Conservation (phyloP, 2,329 filamentous ascomycete species). For the Paradendryphiella salina region DNA sequence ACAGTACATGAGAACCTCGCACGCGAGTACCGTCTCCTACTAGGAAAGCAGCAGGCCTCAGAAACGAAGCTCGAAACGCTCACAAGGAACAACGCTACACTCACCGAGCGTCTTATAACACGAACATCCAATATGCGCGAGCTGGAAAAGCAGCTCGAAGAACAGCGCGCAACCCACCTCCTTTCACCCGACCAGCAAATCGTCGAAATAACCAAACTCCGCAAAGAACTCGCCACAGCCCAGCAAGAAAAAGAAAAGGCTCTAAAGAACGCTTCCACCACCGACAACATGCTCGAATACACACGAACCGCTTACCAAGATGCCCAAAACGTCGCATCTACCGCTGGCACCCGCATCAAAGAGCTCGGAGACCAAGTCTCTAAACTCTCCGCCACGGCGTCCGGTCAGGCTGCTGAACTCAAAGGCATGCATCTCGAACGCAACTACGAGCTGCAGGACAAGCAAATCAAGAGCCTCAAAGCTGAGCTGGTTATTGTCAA, state of each 20-base stretch:
- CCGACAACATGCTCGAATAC: constrained; percentile 58
- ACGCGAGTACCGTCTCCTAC: constrained; percentile 21
- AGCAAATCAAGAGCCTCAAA: constrained; percentile 11
- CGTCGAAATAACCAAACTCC: constrained; percentile 29
- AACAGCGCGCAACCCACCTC: constrained; percentile 23
- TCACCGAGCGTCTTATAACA: constrained; percentile 25
- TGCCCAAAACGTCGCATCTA: constrained; percentile 18
- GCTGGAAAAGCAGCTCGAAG: constrained; percentile 22
- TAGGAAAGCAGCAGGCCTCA: constrained; percentile 21
- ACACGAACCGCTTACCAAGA: constrained; percentile 59
- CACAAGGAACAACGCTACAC: constrained; percentile 17
- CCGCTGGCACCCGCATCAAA: constrained; percentile 12
- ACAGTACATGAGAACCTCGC: constrained; percentile 31
- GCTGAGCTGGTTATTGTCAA: constrained; percentile 21
- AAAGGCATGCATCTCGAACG: constrained; percentile 24
- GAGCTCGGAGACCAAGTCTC: constrained; percentile 21
- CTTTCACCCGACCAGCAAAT: constrained; percentile 30
- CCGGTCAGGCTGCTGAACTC: constrained; percentile 22
- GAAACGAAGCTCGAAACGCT: constrained; percentile 23
- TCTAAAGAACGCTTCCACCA: constrained; percentile 38
- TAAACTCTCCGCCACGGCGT: constrained; percentile 23
- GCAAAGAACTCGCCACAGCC: constrained; percentile 25
- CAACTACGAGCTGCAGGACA: constrained; percentile 11
- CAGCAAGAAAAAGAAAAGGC: constrained; percentile 27
- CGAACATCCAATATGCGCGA: constrained; percentile 18